Evolutionary conservation across 352 stramenopile genomes (phyloP), one percentile per base, ranked within the genome.

Genomic region (Phytopythium boreale): DNA sequence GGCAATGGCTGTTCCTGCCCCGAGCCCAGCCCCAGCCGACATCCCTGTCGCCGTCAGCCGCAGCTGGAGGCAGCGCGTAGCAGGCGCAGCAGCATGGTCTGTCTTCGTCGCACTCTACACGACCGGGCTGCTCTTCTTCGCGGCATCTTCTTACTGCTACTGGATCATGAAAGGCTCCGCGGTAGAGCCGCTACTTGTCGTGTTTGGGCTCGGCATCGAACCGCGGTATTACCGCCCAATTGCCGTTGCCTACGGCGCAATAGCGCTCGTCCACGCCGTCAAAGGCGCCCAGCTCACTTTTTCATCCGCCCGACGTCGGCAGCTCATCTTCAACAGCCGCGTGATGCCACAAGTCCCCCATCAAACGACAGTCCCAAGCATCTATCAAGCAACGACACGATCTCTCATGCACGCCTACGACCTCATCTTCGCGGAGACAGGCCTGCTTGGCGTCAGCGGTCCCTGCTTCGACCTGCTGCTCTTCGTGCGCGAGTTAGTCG

Each of bases 381-480:
- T 17, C 15, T 17, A 20, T 5, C 6, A 20, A 43, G 37, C 10
- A 1, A 11, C 3, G 37, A 19, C 10, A 2, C 37, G 37, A 17
- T 7, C 12, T 5, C 15, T 43, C 11, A 43, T 43, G 6, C 37
- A 17, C 7, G 12, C 37, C 11, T 43, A 43, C 37, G 37, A 19
- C 0, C 19, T 43, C 19, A 11, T 43, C 37, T 43, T 43, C 37
- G 1, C 37, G 1, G 11, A 14, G 37, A 19, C 7, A 20, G 69
- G 69, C 1, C 55, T 77, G 64, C 27, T 76, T 27, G 69, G 67
- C 20, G 67, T 74, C 22, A 67, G 75, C 14, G 66, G 67, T 14
- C 64, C 61, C 9, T 70, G 72, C 27, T 77, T 77, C 36, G 72
- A 80, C 19, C 49, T 71, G 11, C 43, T 77, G 0, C 62, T 67